Base-by-base conservation (phyloP, 306 rosid species). In the Cucumis cinereus region DNA sequence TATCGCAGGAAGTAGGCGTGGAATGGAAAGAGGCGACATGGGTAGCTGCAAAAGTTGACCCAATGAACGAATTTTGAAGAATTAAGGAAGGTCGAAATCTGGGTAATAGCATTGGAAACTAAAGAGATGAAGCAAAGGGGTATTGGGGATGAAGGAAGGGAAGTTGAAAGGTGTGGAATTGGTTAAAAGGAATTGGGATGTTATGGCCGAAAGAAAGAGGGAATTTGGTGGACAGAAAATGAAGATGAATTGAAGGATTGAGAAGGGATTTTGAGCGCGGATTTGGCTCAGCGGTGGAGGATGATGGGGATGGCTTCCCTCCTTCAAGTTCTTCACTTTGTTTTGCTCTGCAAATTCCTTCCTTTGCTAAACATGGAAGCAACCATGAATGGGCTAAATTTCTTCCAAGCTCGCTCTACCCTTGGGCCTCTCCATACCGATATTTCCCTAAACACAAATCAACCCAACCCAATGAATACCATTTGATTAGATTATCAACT, bases 21-120 rank as follows among this genome's bases (percentile, higher is more conserved):
- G 90, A 91, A 81, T 91, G 97, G 82, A 91, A 89, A 2, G 83
- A 80, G 6, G 89, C 81, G 16, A 82, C 78, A 69, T 60, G 84
- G 74, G 83, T 52, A 36, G 77, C 45, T 7, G 45, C 22, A 17
- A 58, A 52, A 2, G 79, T 40, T 10, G 86, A 78, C 43, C 83
- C 73, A 77, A 87, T 66, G 53, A 83, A 49, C 22, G 79, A 80
- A 78, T 85, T 83, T 67, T 68, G 87, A n/a, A 84, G 54, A 8
- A 89, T 61, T 38, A 82, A 35, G 3, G 83, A 38, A 71, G 79
- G 87, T 83, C 89, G 84, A 86, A 83, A 88, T 89, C 91, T 86
- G 78, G 78, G 62, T 49, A 70, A 47, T 78, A 85, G 91, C 96
- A 91, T 89, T 70, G 41, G 23, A 7, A 23, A 43, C 49, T 45